Evolutionary conservation across 257 asterid species (phyloP), one percentile per base, ranked within the genome.

Genomic region (Ophiorrhiza pumila): DNA sequence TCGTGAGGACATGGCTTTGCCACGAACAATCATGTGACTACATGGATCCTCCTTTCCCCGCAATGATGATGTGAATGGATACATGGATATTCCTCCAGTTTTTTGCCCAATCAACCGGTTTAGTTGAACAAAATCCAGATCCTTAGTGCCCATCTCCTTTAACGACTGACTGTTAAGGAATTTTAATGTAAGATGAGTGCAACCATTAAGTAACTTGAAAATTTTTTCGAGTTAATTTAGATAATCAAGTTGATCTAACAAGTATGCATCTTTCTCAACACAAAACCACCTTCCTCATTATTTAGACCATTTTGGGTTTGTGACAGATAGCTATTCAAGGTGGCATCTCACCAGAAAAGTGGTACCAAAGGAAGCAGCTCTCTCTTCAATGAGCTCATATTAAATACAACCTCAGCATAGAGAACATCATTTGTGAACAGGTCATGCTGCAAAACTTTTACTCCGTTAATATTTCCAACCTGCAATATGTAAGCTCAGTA

Each of bases 91-190:
- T 64, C 99, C 99, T 41, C 99, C 98, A 72, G 98, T 95, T 89
- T 95, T 95, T 79, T 97, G 87, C 78, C 99, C 99, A 74, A 95
- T 90, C 79, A 92, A 83, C 82, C 87, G 99, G 77, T 90, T 95
- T 84, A 95, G 79, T 77, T 92, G 96, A 62, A 95, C 99, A 77
- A 95, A 95, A 68, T 95, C 94, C 88, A 92, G 62, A 80, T 95
- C 97, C 78, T 92, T 87, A 31, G 99, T 92, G 45, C 99, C 99
- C 99, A 95, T 95, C 89, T 95, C 99, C 86, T 83, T 91, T 79
- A 95, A 82, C 23, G 99, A 90, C 80, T 92, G 99, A 82, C 99
- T 95, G 89, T 86, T 80, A 60, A 82, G 71, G 78, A 69, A 80
- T 55, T 64, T 46, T 46, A 32, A 71, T 41, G 63, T 53, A 74